Evolutionary conservation across 495 filamentous ascomycete species (phyloP).

Genomic region (Paragyromitra xinjiangensis): DNA sequence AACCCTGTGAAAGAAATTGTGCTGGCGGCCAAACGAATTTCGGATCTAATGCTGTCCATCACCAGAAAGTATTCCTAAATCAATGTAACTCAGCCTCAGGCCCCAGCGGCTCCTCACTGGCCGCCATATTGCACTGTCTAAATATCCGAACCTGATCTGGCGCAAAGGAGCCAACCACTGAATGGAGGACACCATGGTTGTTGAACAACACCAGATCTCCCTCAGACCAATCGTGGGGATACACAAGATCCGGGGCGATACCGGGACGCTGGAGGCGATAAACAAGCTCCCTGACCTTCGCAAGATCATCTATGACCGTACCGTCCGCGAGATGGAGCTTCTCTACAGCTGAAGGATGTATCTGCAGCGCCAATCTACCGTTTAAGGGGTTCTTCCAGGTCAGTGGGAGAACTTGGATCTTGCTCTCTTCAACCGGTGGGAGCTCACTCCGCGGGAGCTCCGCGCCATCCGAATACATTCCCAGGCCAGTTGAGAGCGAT

Average conservation of each 20-base stretch:
- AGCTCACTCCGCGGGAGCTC: not conserved
- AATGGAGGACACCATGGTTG: slow-evolving; percentile 3
- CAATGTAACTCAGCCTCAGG: not conserved
- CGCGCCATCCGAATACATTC: not conserved
- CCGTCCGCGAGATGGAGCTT: not conserved
- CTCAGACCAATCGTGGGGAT: not conserved
- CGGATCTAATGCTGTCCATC: no score
- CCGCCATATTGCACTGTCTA: slow-evolving; percentile 13
- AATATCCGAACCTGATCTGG: slow-evolving; percentile 1
- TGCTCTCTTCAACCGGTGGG: not conserved
- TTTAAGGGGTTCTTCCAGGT: not conserved
- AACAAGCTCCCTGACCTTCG: not conserved
- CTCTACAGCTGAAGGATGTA: not conserved
- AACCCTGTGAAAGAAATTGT: no score
- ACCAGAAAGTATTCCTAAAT: no score
- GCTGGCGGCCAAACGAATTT: no score
- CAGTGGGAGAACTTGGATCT: not conserved
- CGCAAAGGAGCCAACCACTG: not conserved
- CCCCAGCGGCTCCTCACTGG: not conserved
- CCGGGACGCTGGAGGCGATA: slow-evolving; percentile 1
- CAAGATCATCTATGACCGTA: not conserved
- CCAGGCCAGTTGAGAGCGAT: not conserved
- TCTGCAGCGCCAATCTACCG: not conserved
- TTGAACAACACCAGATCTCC: slow-evolving; percentile 7
- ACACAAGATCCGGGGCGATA: not conserved